A percentile compares a stretch with the other conserved stretches of the same genome.
Evolutionary conservation across 768 basidiomycete genomes (phyloP).

Genomic region (Hygrocybe coccinea): DNA sequence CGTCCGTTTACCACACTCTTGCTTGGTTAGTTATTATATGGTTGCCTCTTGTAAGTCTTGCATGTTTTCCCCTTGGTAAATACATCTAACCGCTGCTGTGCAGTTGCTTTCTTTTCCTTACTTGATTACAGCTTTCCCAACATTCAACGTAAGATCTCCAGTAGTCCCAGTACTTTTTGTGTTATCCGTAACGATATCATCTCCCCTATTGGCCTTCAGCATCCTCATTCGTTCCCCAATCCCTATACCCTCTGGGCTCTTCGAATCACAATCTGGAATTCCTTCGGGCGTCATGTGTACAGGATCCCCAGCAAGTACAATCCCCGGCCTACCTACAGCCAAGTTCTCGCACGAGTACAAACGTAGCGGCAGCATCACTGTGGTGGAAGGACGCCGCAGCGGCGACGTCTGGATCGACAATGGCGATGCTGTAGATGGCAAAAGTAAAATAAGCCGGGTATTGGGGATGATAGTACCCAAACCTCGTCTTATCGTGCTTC

Average conservation of each 20-base stretch:
- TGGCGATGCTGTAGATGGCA: conserved; percentile 68
- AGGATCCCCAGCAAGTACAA: conserved; percentile 36
- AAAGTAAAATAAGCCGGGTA: conserved; percentile 55
- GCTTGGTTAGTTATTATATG: conserved; percentile 67
- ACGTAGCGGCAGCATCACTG: conserved; percentile 59
- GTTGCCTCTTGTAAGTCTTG: conserved; percentile 58
- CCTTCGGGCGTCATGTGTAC: conserved; percentile 41
- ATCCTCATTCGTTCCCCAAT: conserved; percentile 56
- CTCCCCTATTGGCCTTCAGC: conserved; percentile 61
- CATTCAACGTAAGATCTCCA: conserved; percentile 30
- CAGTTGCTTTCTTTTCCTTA: conserved; percentile 65
- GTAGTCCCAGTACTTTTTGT: conserved; percentile 48
- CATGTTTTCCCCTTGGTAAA: background rate
- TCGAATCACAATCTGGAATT: conserved; percentile 45
- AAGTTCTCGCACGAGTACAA: conserved; percentile 56
- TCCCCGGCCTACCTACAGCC: conserved; percentile 28
- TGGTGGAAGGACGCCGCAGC: conserved; percentile 66
- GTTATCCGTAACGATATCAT: conserved; percentile 62
- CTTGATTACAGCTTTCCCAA: conserved; percentile 42
- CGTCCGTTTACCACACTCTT: conserved; percentile 50
- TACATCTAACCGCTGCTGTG: background rate
- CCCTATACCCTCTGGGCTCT: conserved; percentile 63
- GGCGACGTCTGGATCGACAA: conserved; percentile 72
- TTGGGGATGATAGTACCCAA: conserved; percentile 57
- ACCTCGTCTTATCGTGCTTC: conserved; percentile 67